Percentiles rank a stretch among this genome's conserved stretches.
These are phyloP conservation scores for Calonectria multiphialidica DNA, from an alignment of 2,329 filamentous ascomycete species.

Conservation along the genomic window DNA sequence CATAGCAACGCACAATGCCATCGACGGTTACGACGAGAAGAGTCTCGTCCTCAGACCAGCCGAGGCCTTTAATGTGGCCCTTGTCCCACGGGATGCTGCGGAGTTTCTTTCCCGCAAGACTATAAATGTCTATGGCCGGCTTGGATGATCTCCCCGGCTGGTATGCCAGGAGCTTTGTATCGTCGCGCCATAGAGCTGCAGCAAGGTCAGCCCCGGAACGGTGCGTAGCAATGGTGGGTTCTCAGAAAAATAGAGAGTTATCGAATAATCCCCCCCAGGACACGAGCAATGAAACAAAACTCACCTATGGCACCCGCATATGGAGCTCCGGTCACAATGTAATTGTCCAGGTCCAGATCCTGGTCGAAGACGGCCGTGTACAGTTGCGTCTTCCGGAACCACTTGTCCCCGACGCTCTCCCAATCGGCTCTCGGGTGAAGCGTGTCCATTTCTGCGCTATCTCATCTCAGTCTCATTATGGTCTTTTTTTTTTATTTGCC, in stretches of 20 bases:
- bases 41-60: conserved; percentile 97
- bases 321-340: conserved; percentile 89
- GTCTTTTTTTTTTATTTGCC: background rate
- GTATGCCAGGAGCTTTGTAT: conserved; percentile 84
- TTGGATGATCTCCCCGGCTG: conserved; percentile 79
- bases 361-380: conserved; percentile 95
- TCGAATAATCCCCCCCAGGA: too few species aligned
- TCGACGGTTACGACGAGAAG: conserved; percentile 90
- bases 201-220: conserved; percentile 19
- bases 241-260: background rate
- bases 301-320: conserved; percentile 94
- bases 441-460: conserved; percentile 62
- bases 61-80: conserved; percentile 86
- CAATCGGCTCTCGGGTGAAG: conserved; percentile 85
- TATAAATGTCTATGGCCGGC: conserved; percentile 93
- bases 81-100: conserved; percentile 92
- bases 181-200: conserved; percentile 88
- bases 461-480: conserved; percentile 49
- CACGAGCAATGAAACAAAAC: conserved; percentile 37
- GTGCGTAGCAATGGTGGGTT: background rate
- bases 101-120: conserved; percentile 89
- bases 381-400: conserved; percentile 94
- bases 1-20: conserved; percentile 90
- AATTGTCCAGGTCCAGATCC: conserved; percentile 95
- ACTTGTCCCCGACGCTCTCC: conserved; percentile 92